Evolutionary conservation across 495 filamentous ascomycete genomes (phyloP).

Genomic region (Cercophora samala): DNA sequence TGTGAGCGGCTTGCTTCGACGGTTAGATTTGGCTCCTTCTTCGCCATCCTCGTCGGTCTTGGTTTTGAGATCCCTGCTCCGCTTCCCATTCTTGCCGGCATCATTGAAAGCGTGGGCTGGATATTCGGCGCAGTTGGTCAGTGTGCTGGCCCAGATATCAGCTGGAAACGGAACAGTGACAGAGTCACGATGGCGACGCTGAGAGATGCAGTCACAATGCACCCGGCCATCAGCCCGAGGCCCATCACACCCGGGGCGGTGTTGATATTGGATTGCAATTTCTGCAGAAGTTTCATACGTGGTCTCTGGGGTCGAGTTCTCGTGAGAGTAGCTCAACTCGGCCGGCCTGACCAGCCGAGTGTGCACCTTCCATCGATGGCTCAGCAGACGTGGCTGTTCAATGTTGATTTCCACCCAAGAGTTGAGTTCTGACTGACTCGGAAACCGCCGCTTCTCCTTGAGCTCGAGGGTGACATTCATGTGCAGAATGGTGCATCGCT

Average conservation of each 20-base stretch:
- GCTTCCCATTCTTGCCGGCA: constrained; percentile 16
- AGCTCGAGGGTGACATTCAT: constrained; percentile 49
- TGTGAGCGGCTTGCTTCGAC: constrained; percentile 26
- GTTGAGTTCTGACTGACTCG: constrained; percentile 46
- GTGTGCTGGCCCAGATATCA: constrained; percentile 45
- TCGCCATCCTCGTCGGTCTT: constrained; percentile 24
- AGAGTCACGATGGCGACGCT: constrained; percentile 25
- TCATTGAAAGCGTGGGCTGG: constrained; percentile 32
- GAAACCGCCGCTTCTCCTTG: constrained; percentile 44
- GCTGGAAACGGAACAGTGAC: constrained; percentile 50
- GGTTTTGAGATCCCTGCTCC: neutral
- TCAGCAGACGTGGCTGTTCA: constrained; percentile 41
- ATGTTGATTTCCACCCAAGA: constrained; percentile 49
- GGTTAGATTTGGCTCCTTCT: constrained; percentile 10
- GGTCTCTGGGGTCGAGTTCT: constrained; percentile 29
- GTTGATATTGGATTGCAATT: constrained; percentile 33
- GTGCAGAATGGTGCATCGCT: constrained; percentile 51
- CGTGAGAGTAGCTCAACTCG: constrained; percentile 38
- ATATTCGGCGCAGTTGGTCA: constrained; percentile 45
- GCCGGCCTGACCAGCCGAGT: constrained; percentile 48
- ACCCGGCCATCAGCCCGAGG: constrained; percentile 32
- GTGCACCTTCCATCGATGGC: constrained; percentile 48
- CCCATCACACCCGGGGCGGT: constrained; percentile 40
- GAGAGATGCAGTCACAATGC: constrained; percentile 32
- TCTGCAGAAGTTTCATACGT: constrained; percentile 37